Evolutionary conservation across 768 basidiomycete genomes (phyloP), one percentile per base, ranked within the genome.

Genomic region (Russula griseocarnosa): DNA sequence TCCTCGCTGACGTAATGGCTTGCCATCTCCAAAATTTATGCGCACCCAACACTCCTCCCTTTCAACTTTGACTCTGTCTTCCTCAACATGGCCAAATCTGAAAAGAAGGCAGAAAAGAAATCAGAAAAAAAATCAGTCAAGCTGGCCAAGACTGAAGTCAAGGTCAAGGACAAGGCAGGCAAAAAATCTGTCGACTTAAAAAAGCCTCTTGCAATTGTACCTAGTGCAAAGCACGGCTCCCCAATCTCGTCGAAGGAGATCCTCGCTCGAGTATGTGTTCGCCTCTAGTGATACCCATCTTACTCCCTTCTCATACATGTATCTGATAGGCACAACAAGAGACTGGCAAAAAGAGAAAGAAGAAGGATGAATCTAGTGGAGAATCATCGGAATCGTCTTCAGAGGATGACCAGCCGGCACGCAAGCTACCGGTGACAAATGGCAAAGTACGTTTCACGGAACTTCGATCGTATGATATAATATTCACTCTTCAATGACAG

Each of bases 181-280:
- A 70, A 75, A 66, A 78, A 77, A 53, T 76, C 78, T 68, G 76
- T 76, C 69, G 62, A 69, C n/a, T 67, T 67, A 8, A 68, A 70
- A 47, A 66, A 74, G 49, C 32, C 61, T 26, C 62, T 62, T 14
- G 52, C 61, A 13, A 14, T 61, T 18, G 46, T 65, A 18, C 59
- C 64, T 26, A 65, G 64, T 22, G 61, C 67, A 49, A 72, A 72
- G 63, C 72, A 71, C 38, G 53, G 65, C 56, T 63, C 69, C 10
- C 74, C 74, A n/a, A 67, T 69, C 18, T 77, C 78, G 5, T 74
- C 79, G 16, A 81, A 76, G 66, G 77, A 78, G 55, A 79, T 79
- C 26, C 70, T 79, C 0, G 77, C 76, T 16, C 82, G 79, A 69
- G 78, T 67, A 56, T 28, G 47, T 63, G 32, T 56, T 13, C 44